Evolutionary conservation across 345 rosid species (phyloP).

Genomic region (Mangifera indica): DNA sequence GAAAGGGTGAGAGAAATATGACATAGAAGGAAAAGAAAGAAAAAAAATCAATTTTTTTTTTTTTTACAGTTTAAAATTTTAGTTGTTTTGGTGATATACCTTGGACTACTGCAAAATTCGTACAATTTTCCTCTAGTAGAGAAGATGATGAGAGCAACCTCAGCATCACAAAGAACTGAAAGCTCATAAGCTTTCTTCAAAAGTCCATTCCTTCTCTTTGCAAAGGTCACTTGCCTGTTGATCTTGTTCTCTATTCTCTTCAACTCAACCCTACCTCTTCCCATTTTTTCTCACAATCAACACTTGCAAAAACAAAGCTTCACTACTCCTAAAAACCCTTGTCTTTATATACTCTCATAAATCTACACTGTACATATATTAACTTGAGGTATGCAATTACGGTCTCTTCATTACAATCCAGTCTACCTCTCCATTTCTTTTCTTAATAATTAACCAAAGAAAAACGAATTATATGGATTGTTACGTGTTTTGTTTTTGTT

Average conservation of each 20-base stretch:
- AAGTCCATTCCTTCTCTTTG: slow-evolving; percentile 96
- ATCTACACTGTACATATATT: background rate
- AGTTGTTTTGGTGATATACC: slow-evolving; percentile 57
- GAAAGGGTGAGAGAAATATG: background rate
- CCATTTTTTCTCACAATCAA: slow-evolving; percentile 45
- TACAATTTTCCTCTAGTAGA: slow-evolving; percentile 96
- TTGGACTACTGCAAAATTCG: slow-evolving; percentile 99
- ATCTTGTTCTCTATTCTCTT: slow-evolving; percentile 99
- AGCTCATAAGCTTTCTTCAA: slow-evolving; percentile 99
- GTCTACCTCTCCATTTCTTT: background rate
- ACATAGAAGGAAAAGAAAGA: background rate
- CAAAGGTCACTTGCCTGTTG: slow-evolving; percentile 98
- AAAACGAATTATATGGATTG: background rate
- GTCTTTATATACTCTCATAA: background rate
- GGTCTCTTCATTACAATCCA: background rate
- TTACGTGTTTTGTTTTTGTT: background rate
- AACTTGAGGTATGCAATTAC: background rate
- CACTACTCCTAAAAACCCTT: background rate
- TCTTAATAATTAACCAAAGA: background rate
- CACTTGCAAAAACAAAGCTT: slow-evolving; percentile 4
- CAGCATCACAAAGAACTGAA: slow-evolving; percentile 97
- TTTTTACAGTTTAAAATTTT: background rate
- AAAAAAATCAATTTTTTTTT: too few species aligned
- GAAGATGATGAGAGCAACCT: slow-evolving; percentile 99
- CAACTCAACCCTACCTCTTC: slow-evolving; percentile 98